Base-by-base conservation (phyloP, 2,329 filamentous ascomycete species). In the Xylogone sp. region DNA sequence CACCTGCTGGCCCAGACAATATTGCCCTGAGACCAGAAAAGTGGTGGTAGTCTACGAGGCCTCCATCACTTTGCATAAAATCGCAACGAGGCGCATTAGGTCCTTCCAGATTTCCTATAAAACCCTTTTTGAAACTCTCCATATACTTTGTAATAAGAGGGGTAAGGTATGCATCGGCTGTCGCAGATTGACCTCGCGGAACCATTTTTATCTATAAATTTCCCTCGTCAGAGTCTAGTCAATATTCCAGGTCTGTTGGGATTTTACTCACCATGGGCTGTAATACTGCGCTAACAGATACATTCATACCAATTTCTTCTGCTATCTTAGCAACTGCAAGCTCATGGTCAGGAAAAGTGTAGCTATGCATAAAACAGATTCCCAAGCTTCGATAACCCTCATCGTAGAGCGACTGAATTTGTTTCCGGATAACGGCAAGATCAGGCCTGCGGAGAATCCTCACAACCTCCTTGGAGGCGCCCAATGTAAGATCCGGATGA, bases 21-120 rank as follows among this genome's bases (percentile, higher is more conserved):
- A 96, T 94, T 2, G 90, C 90, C 59, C 86, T 84, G 7, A 95
- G 71, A 0, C 91, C 90, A 0, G 88, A 90, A 64, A 96, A 94
- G 59, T 81, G 84, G 51, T 87, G 83, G 0, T 90, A 86, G 55
- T 90, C 87, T 0, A 84, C 81, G 2, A 84, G 67, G 0, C 82
- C 82, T 16, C 63, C 62, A 51, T 65, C 62, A 5, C 86, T 90
- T 68, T 95, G 90, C 90, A 95, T 96, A 60, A 96, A 95, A 67
- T 4, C 91, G n/a, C 34, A 39, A 16, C 34, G 10, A 16, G n/a
- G 4, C 5, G 12, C 4, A 7, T 39, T 39, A 7, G 34, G 10
- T 7, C 34, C 34, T 64, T 81, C 82, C 1, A 87, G 71, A 0
- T 80, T 80, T 19, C 83, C 81, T 55, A 78, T 72, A 56, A 87